phyloP scores from a whole-genome alignment of 2,329 filamentous ascomycete genomes.

The Fusarium begoniae region DNA sequence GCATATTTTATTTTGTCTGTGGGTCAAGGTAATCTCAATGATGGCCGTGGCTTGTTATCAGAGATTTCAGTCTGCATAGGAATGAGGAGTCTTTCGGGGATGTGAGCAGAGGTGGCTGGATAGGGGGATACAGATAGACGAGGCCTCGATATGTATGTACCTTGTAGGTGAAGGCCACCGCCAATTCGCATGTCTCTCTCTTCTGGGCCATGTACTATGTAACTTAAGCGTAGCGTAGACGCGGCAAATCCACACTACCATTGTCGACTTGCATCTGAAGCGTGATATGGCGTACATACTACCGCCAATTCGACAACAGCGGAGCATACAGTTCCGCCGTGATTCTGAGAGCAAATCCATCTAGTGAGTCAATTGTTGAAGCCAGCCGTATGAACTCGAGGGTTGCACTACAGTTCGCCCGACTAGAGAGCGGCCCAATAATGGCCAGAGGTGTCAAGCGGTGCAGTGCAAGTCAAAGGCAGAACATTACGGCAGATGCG shows the following conservation, averaged over 20 bases:
- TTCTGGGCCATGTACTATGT: background rate
- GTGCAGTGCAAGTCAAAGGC: conserved; percentile 27
- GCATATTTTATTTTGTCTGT: background rate
- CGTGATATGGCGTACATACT: conserved; percentile 15
- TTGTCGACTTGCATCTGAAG: conserved; percentile 1
- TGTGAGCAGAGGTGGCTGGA: conserved; percentile 23
- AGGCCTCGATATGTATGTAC: conserved; percentile 26
- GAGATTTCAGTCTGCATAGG: conserved; percentile 29
- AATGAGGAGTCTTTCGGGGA: conserved; percentile 19
- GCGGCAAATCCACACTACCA: background rate
- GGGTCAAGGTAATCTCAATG: background rate
- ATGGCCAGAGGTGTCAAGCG: background rate
- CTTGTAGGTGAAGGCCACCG: conserved; percentile 18
- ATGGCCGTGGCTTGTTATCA: conserved; percentile 4
- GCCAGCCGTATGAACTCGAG: conserved; percentile 30
- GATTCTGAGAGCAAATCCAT: background rate
- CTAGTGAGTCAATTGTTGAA: background rate
- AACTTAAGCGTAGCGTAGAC: background rate
- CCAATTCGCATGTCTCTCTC: conserved; percentile 18
- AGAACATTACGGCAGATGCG: conserved; percentile 29
- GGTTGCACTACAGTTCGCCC: conserved; percentile 31
- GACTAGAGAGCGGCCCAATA: conserved; percentile 20
- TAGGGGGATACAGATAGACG: conserved; percentile 19
- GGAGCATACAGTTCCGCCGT: conserved; percentile 23
- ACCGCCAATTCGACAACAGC: conserved; percentile 15